These are phyloP conservation scores for Aurinia saxatilis DNA, from an alignment of 345 rosid genomes.

Conservation along the genomic window DNA sequence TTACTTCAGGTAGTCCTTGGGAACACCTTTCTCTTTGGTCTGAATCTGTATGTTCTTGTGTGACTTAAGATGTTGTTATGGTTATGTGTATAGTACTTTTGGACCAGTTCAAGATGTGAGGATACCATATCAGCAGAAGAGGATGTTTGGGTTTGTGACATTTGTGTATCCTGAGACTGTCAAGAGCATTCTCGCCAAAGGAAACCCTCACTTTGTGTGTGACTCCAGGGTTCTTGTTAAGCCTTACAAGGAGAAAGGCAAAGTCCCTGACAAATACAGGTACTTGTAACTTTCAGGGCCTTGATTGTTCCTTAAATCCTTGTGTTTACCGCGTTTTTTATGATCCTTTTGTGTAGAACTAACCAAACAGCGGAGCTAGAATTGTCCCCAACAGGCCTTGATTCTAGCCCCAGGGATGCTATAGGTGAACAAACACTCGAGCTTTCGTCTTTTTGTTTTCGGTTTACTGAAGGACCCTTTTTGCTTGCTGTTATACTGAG, in stretches of 20 bases:
- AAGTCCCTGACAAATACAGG: constrained; percentile 87
- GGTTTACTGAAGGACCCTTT: not conserved
- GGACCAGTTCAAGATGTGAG: constrained; percentile 99
- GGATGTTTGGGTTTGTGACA: constrained; percentile 94
- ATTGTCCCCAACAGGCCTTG: constrained; percentile 63
- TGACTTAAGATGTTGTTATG: constrained; percentile 16
- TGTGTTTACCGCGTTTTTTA: not conserved
- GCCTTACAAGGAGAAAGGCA: constrained; percentile 97
- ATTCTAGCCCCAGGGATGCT: constrained; percentile 57
- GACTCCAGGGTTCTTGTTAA: constrained; percentile 88
- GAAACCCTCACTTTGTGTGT: constrained; percentile 90
- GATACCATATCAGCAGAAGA: constrained; percentile 91
- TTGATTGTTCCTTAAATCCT: not conserved
- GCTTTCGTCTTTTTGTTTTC: constrained; percentile 21
- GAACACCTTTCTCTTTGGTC: constrained; percentile 1
- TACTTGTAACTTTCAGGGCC: constrained; percentile 11
- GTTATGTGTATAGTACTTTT: constrained; percentile 41
- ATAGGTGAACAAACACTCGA: constrained; percentile 29
- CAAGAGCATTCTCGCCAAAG: constrained; percentile 81
- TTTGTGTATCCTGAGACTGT: constrained; percentile 87
- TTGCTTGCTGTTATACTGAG: not conserved
- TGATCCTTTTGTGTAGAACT: constrained; percentile 11
- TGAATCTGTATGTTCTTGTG: not conserved
- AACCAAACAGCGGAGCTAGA: constrained; percentile 24
- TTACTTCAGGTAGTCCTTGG: constrained; percentile 57